phyloP scores from a whole-genome alignment of 306 rosid genomes.

The Quercus glauca region DNA sequence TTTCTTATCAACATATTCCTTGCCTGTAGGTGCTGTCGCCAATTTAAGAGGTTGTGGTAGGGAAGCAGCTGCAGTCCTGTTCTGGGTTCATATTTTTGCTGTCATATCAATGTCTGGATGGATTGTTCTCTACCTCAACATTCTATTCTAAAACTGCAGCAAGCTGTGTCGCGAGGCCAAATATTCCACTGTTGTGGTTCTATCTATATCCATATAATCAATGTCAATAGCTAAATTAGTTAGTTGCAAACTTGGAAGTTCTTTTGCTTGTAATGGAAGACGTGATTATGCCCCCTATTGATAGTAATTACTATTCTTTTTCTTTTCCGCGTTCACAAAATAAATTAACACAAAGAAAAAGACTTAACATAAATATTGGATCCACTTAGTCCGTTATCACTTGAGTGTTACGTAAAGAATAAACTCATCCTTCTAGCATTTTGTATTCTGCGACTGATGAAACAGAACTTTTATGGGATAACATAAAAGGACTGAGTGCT shows the following conservation, averaged over 20 bases:
- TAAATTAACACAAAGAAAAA: background rate
- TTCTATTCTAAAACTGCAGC: constrained; percentile 56
- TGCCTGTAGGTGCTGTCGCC: constrained; percentile 83
- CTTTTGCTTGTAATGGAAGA: background rate
- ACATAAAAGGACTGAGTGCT: background rate
- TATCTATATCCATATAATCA: constrained; percentile 1
- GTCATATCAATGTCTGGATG: constrained; percentile 90
- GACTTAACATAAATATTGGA: background rate
- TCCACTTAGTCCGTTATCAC: background rate
- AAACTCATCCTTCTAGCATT: background rate
- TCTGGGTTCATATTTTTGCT: constrained; percentile 98
- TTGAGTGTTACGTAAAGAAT: background rate
- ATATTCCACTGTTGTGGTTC: constrained; percentile 1
- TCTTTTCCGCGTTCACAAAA: background rate
- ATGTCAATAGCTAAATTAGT: constrained; percentile 21
- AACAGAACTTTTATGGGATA: background rate
- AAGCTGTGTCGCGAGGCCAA: background rate
- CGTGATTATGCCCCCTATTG: background rate
- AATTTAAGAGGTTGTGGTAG: constrained; percentile 95
- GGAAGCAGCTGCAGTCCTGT: constrained; percentile 88
- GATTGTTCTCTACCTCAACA: constrained; percentile 66
- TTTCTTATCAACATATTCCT: constrained; percentile 7
- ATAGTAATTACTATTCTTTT: background rate
- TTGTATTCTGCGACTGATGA: background rate
- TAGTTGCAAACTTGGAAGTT: background rate